Conservation (phyloP, 345 rosid genomes). For the Euclidium syriacum region DNA sequence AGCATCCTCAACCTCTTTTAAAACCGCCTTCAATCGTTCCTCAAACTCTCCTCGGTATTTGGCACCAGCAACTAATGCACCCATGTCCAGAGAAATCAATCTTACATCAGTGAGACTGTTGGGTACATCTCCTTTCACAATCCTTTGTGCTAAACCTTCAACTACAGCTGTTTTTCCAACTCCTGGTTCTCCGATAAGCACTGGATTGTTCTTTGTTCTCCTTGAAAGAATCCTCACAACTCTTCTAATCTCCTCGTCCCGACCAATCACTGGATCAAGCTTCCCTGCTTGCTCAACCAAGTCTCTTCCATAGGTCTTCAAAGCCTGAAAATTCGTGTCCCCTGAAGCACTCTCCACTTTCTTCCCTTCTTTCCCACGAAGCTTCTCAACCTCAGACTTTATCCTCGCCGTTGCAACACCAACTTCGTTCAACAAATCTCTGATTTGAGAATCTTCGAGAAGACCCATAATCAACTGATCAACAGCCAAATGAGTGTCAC, state of each 20-base stretch:
- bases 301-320: slow-evolving; percentile 89
- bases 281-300: slow-evolving; percentile 92
- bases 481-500: slow-evolving; percentile 72
- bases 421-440: slow-evolving; percentile 63
- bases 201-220: slow-evolving; percentile 90
- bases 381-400: slow-evolving; percentile 78
- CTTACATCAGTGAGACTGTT: slow-evolving; percentile 84
- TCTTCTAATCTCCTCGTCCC: slow-evolving; percentile 85
- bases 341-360: slow-evolving; percentile 91
- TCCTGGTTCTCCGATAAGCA: slow-evolving; percentile 93
- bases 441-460: slow-evolving; percentile 80
- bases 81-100: slow-evolving; percentile 82
- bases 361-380: slow-evolving; percentile 80
- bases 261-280: slow-evolving; percentile 86
- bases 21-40: slow-evolving; percentile 71
- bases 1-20: slow-evolving; percentile 95
- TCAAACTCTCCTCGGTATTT: slow-evolving; percentile 91
- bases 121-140: slow-evolving; percentile 83
- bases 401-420: slow-evolving; percentile 49
- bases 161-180: slow-evolving; percentile 96
- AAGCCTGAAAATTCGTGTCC: slow-evolving; percentile 66
- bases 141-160: slow-evolving; percentile 91
- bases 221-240: slow-evolving; percentile 80
- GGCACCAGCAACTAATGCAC: slow-evolving; percentile 81
- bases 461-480: slow-evolving; percentile 74